These are phyloP conservation scores for Chlamydomonas sp. DNA, from an alignment of 139 green algal genomes.

Conservation along the genomic window DNA sequence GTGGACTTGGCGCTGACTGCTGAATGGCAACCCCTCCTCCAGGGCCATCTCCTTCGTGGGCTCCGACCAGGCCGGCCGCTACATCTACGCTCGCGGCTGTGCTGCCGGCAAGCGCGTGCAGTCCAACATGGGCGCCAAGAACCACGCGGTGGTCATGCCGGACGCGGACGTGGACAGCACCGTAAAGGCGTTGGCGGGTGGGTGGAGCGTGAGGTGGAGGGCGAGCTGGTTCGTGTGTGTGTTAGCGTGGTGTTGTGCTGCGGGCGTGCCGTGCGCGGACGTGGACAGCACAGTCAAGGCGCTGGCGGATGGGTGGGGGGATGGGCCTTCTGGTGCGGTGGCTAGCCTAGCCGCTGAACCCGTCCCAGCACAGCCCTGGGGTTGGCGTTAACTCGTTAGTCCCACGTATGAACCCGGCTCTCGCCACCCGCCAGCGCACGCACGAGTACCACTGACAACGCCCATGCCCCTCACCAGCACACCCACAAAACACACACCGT, in stretches of 20 bases:
- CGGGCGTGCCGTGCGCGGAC: background rate
- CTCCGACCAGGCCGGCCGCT: slow-evolving; percentile 77
- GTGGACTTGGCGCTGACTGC: too few relatives aligned
- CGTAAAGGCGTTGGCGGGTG: slow-evolving; percentile 75
- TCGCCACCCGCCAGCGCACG: too few relatives aligned
- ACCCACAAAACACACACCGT: too few relatives aligned
- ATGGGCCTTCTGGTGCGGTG: too few relatives aligned
- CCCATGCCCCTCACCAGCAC: too few relatives aligned
- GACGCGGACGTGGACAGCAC: slow-evolving; percentile 89
- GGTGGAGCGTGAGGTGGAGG: background rate
- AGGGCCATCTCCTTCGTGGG: slow-evolving; percentile 95
- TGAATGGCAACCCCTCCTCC: background rate
- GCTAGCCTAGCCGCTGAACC: too few relatives aligned
- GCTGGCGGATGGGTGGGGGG: too few relatives aligned
- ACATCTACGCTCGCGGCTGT: slow-evolving; percentile 87
- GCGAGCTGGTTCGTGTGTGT: background rate
- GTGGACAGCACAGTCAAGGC: too few relatives aligned
- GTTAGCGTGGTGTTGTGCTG: background rate
- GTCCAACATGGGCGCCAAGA: slow-evolving; percentile 97
- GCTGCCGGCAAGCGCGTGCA: slow-evolving; percentile 91
- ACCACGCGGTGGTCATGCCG: slow-evolving; percentile 96
- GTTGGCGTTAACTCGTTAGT: too few relatives aligned
- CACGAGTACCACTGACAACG: too few relatives aligned
- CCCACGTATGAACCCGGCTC: too few relatives aligned
- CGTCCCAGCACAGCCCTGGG: too few relatives aligned